Evolutionary conservation across 2,329 filamentous ascomycete genomes (phyloP), one percentile per base, ranked within the genome.

Genomic region (Torrubiella hemipterigena): DNA sequence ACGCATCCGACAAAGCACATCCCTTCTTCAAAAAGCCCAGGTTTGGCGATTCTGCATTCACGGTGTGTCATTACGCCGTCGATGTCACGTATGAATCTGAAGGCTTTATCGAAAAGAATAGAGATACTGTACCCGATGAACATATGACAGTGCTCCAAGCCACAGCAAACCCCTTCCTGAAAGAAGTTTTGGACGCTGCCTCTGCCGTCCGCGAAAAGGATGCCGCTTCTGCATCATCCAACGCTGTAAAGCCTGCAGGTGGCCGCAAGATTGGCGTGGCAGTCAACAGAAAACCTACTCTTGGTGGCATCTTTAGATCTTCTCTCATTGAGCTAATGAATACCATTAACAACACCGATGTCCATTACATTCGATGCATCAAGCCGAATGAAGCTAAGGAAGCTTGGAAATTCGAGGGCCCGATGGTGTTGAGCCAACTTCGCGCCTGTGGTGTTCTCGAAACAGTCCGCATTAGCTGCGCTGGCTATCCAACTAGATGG

Each of bases 41-140:
- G 35, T 98, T 98, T 47, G 91, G 91, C 44, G 96, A 96, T 59
- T 94, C 87, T 11, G 72, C 91, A 2, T 98, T 98, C 61, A 96
- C 91, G 7, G 87, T 98, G 40, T 96, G 89, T 57, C 93, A 98
- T 60, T 98, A 98, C 59, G 91, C 91, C 31, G 70, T 98, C 34
- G 91, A 98, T 49, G 91, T 98, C 45, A 96, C 89, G 13, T 98
- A 98, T 54, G 91, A 98, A 58, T 96, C 89, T 2, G 91, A 98
- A 46, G 91, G 91, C 28, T 98, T 98, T 60, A 95, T 98, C 48
- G 93, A 98, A 57, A 98, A 98, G 72, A 98, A 98, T 59, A 77
- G 91, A 55, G 91, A 98, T 56, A 98, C 93, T 14, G 91, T 98
- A 28, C 91, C 91, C 6, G 91, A 98, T 51, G 91, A 98, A 61